A percentile compares a stretch with the other conserved stretches of the same genome.
These are phyloP conservation scores for Ceratocystis variospora DNA, from an alignment of 2,329 filamentous ascomycete species.

Conservation along the genomic window DNA sequence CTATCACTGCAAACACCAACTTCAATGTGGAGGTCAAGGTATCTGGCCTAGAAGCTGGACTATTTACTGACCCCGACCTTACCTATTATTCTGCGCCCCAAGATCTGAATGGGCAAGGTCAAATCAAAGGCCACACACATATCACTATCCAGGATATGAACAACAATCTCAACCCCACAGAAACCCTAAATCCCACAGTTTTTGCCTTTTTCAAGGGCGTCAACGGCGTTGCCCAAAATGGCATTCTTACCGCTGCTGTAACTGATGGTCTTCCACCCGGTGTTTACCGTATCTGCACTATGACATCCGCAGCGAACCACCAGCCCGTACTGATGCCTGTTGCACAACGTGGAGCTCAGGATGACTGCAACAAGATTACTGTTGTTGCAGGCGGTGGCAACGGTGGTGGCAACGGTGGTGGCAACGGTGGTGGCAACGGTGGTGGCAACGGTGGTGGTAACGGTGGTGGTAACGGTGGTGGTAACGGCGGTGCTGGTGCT, in stretches of 20 bases:
- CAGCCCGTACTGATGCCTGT: constrained; percentile 53
- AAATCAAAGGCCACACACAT: constrained; percentile 46
- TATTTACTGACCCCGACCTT: constrained; percentile 45
- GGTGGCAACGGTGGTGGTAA: constrained; percentile 20
- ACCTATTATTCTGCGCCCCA: constrained; percentile 51
- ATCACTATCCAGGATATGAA: constrained; percentile 45
- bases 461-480: constrained; percentile 20
- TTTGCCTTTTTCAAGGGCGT: constrained; percentile 56
- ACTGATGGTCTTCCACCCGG: constrained; percentile 45
- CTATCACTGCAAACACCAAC: constrained; percentile 33
- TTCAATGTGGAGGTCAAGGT: constrained; percentile 43
- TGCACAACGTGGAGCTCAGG: constrained; percentile 52
- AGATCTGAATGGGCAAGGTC: constrained; percentile 34
- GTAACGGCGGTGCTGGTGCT: constrained; percentile 20
- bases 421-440: constrained; percentile 20
- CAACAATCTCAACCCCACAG: constrained; percentile 34
- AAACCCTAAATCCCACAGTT: constrained; percentile 38
- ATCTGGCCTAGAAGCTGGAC: constrained; percentile 40
- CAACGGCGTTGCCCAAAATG: constrained; percentile 44
- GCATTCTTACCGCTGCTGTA: constrained; percentile 40
- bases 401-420: constrained; percentile 19
- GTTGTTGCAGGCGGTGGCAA: constrained; percentile 28
- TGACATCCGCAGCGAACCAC: constrained; percentile 50
- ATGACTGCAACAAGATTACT: constrained; percentile 49
- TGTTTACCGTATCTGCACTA: constrained; percentile 52